phyloP scores from a whole-genome alignment of 495 filamentous ascomycete species.

The Platismatia glauca region DNA sequence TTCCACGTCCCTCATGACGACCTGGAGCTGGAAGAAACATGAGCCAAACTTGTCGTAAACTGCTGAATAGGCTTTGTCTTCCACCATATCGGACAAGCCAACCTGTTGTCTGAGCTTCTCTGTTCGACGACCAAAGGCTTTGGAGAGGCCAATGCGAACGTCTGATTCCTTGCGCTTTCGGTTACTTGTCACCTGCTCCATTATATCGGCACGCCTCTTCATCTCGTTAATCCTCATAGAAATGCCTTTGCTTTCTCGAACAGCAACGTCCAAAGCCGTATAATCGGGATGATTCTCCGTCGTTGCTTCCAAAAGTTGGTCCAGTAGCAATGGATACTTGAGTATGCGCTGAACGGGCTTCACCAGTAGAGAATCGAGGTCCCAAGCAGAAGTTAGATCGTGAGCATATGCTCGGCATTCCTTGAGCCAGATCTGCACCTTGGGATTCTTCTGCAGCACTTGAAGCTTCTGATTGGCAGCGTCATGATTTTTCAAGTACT shows the following conservation, averaged over 20 bases:
- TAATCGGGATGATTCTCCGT: slow-evolving; percentile 76
- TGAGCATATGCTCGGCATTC: slow-evolving; percentile 83
- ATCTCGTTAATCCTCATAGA: slow-evolving; percentile 82
- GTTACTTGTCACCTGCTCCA: slow-evolving; percentile 73
- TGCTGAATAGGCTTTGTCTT: slow-evolving; percentile 70
- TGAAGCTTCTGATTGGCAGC: slow-evolving; percentile 69
- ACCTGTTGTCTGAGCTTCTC: slow-evolving; percentile 68
- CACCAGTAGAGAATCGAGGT: slow-evolving; percentile 84
- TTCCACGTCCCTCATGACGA: slow-evolving; percentile 83
- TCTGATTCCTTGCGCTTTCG: slow-evolving; percentile 87
- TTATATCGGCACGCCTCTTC: slow-evolving; percentile 82
- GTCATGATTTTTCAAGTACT: slow-evolving; percentile 80
- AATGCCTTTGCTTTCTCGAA: slow-evolving; percentile 56
- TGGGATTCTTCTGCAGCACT: slow-evolving; percentile 59
- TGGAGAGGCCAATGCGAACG: slow-evolving; percentile 69
- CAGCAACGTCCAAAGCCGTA: slow-evolving; percentile 52
- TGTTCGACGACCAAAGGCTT: slow-evolving; percentile 76
- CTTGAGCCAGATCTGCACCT: slow-evolving; percentile 80
- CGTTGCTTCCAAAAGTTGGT: slow-evolving; percentile 67
- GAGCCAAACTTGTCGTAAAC: slow-evolving; percentile 73
- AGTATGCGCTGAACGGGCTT: slow-evolving; percentile 90
- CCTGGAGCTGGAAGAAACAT: slow-evolving; percentile 79
- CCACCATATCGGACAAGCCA: slow-evolving; percentile 54
- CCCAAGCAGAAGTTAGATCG: slow-evolving; percentile 87
- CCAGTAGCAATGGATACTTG: slow-evolving; percentile 83